These are phyloP conservation scores for Ophiostoma ulmi DNA, from an alignment of 2,329 filamentous ascomycete genomes.

Conservation along the genomic window DNA sequence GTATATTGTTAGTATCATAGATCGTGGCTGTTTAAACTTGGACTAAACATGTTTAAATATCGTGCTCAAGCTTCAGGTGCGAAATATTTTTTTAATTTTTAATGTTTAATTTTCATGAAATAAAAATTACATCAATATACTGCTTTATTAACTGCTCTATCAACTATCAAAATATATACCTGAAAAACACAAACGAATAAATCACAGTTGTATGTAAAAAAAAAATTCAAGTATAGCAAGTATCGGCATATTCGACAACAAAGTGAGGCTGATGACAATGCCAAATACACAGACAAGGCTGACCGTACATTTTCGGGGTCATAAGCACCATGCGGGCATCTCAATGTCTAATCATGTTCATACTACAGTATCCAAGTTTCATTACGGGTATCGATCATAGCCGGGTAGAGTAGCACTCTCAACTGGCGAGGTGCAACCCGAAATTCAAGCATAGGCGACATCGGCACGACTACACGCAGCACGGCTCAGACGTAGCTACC, in stretches of 20 bases:
- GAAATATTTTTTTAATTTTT: no score
- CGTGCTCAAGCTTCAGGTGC: no score
- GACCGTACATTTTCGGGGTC: not conserved
- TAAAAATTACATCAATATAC: no score
- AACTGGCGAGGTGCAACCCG: not conserved
- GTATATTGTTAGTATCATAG: no score
- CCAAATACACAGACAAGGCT: not conserved
- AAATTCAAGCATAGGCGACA: not conserved
- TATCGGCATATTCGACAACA: not conserved
- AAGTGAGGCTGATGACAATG: not conserved
- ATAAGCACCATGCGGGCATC: not conserved
- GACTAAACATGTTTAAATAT: no score
- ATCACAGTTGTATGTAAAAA: no score
- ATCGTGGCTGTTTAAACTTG: no score
- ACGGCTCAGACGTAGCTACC: not conserved
- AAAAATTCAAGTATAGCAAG: not conserved
- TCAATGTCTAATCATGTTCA: not conserved
- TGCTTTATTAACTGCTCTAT: no score
- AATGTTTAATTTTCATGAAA: no score
- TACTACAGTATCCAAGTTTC: not conserved
- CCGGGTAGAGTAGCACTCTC: not conserved
- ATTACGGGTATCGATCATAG: not conserved
- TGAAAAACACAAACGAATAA: no score
- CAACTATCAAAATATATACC: no score
- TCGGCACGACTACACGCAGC: not conserved